Conservation (phyloP, 192 early-diverging fungal species). For the Linderina pennispora region DNA sequence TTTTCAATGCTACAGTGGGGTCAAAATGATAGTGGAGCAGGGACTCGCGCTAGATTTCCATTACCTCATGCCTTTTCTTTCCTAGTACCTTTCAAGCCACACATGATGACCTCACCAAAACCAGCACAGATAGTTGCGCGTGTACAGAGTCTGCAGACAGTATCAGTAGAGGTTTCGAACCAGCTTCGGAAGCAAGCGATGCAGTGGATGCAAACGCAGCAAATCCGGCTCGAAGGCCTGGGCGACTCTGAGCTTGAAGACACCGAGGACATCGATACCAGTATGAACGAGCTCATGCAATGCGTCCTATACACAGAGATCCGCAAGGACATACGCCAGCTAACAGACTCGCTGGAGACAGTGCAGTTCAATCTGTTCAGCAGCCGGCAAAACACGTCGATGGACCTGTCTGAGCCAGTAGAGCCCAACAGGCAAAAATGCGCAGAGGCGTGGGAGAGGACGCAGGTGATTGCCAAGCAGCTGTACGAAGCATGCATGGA, state of each 20-base stretch:
- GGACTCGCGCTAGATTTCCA: too few species aligned
- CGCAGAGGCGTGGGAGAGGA: neutral
- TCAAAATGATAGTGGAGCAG: too few species aligned
- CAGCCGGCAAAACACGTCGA: conserved; percentile 3
- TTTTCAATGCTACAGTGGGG: too few species aligned
- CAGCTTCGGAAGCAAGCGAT: conserved; percentile 25
- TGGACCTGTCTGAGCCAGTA: too few species aligned
- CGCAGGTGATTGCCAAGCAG: conserved; percentile 9
- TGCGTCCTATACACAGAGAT: conserved; percentile 29
- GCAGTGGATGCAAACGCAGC: conserved; percentile 22
- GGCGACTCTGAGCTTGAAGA: conserved; percentile 34
- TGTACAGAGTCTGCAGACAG: conserved; percentile 35
- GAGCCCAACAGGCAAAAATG: too few species aligned
- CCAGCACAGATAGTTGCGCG: too few species aligned
- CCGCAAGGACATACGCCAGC: conserved; percentile 24
- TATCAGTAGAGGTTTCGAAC: conserved; percentile 22
- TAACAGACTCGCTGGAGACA: conserved; percentile 21
- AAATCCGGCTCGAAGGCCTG: conserved; percentile 26
- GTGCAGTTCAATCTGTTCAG: conserved; percentile 18
- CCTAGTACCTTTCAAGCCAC: too few species aligned
- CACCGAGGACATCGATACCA: conserved; percentile 2
- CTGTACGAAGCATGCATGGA: conserved; percentile 28
- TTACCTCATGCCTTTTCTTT: too few species aligned
- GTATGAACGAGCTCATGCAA: conserved; percentile 37
- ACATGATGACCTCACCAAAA: too few species aligned